Conservation (phyloP, 2,329 filamentous ascomycete genomes). For the Lecanosticta acicola region DNA sequence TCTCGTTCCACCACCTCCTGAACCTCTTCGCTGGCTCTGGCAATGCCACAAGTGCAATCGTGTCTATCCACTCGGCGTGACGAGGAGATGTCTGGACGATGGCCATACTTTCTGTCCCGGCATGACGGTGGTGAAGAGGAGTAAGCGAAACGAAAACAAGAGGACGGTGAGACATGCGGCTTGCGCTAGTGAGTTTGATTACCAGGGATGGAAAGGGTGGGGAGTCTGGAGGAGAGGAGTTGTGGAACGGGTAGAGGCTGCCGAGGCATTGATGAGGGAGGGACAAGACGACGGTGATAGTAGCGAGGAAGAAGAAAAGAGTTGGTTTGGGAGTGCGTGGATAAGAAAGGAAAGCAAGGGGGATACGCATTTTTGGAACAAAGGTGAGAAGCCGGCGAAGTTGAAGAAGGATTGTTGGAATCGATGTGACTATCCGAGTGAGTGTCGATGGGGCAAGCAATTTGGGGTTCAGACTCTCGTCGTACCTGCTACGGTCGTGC, state of each 20-base stretch:
- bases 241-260: slow-evolving; percentile 19
- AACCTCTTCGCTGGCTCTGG: slow-evolving; percentile 47
- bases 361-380: neutral
- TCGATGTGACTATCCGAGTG: slow-evolving; percentile 42
- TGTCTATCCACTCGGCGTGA: slow-evolving; percentile 45
- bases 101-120: slow-evolving; percentile 52
- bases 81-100: slow-evolving; percentile 49
- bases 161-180: slow-evolving; percentile 34
- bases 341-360: slow-evolving; percentile 6
- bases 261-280: slow-evolving; percentile 19
- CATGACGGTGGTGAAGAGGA: slow-evolving; percentile 35
- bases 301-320: slow-evolving; percentile 7
- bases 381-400: neutral
- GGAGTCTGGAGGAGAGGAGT: slow-evolving; percentile 39
- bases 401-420: slow-evolving; percentile 40
- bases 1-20: slow-evolving; percentile 24
- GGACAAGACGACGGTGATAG: slow-evolving; percentile 5
- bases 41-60: slow-evolving; percentile 48
- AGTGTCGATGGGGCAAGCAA: slow-evolving; percentile 40
- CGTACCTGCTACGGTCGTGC: slow-evolving; percentile 1
- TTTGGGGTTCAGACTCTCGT: slow-evolving; percentile 21
- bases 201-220: slow-evolving; percentile 46
- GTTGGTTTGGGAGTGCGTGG: slow-evolving; percentile 20
- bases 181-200: slow-evolving; percentile 50
- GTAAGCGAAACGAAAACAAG: slow-evolving; percentile 28